These are phyloP conservation scores for Metschnikowia noctiluminum DNA, from an alignment of 805 yeast species.

Conservation along the genomic window DNA sequence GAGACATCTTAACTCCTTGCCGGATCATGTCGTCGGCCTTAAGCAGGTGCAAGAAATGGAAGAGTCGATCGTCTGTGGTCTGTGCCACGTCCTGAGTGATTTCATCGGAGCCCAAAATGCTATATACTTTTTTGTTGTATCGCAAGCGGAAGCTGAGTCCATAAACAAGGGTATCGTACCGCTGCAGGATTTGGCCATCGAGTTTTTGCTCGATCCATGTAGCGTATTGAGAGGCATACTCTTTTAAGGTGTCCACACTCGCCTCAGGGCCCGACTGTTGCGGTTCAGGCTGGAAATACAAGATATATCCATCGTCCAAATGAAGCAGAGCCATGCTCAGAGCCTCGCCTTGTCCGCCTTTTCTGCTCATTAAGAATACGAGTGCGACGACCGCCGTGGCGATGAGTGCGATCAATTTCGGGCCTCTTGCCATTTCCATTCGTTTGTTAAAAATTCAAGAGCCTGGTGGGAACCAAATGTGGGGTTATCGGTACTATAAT, in stretches of 20 bases:
- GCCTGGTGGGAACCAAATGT: not conserved
- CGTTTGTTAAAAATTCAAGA: not conserved
- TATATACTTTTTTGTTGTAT: slow-evolving; percentile 7
- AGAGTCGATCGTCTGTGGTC: slow-evolving; percentile 6
- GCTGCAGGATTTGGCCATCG: slow-evolving; percentile 9
- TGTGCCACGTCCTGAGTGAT: slow-evolving; percentile 1
- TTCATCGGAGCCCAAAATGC: slow-evolving; percentile 5
- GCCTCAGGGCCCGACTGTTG: not conserved
- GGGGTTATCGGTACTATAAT: too few species aligned
- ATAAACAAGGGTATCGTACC: slow-evolving; percentile 10
- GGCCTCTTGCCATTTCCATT: slow-evolving; percentile 6
- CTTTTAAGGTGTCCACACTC: not conserved
- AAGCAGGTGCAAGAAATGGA: slow-evolving; percentile 4
- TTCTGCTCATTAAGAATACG: slow-evolving; percentile 1
- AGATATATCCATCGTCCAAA: slow-evolving; percentile 6
- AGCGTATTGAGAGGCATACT: slow-evolving; percentile 4
- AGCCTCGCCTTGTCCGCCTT: not conserved
- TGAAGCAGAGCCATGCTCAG: slow-evolving; percentile 7
- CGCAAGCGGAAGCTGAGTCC: slow-evolving; percentile 12
- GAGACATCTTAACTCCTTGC: slow-evolving; percentile 8
- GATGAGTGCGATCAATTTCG: slow-evolving; percentile 3
- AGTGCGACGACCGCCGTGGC: slow-evolving; percentile 3
- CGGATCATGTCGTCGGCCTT: slow-evolving; percentile 5
- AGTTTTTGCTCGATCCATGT: slow-evolving; percentile 2
- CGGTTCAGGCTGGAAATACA: slow-evolving; percentile 4